Conservation (phyloP, 108 stramenopile species). For the Cylindrotheca closterium region DNA sequence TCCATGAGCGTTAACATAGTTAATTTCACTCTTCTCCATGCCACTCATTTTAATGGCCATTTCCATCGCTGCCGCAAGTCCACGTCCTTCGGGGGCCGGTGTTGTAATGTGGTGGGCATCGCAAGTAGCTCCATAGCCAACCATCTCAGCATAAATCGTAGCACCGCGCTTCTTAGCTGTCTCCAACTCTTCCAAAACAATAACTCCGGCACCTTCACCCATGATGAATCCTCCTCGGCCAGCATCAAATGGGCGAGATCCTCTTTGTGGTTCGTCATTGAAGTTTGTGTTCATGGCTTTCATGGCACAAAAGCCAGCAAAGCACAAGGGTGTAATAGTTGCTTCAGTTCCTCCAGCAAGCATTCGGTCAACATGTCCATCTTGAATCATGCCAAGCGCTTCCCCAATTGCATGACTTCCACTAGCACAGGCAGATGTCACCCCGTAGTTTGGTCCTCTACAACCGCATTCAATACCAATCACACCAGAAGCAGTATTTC, state of each 20-base stretch:
- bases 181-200: conserved; percentile 90
- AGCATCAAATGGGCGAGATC: conserved; percentile 93
- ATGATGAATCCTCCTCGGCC: conserved; percentile 96
- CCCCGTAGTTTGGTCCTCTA: conserved; percentile 94
- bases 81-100: conserved; percentile 92
- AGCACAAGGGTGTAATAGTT: conserved; percentile 89
- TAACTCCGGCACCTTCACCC: conserved; percentile 98
- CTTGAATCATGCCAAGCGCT: conserved; percentile 84
- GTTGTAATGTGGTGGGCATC: conserved; percentile 99
- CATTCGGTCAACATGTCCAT: conserved; percentile 90
- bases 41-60: conserved; percentile 80
- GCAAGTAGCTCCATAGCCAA: conserved; percentile 94
- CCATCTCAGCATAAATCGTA: conserved; percentile 88
- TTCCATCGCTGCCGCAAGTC: conserved; percentile 92
- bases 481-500: conserved; percentile 94
- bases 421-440: conserved; percentile 92
- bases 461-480: conserved; percentile 89
- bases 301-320: conserved; percentile 93
- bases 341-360: conserved; percentile 94
- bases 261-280: conserved; percentile 86
- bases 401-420: conserved; percentile 92
- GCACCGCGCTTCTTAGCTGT: conserved; percentile 94
- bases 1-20: conserved; percentile 96
- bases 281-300: conserved; percentile 90
- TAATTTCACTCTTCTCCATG: conserved; percentile 78